Evolutionary conservation across 2,329 filamentous ascomycete genomes (phyloP), one percentile per base, ranked within the genome.

Genomic region (Claviceps purpurea): DNA sequence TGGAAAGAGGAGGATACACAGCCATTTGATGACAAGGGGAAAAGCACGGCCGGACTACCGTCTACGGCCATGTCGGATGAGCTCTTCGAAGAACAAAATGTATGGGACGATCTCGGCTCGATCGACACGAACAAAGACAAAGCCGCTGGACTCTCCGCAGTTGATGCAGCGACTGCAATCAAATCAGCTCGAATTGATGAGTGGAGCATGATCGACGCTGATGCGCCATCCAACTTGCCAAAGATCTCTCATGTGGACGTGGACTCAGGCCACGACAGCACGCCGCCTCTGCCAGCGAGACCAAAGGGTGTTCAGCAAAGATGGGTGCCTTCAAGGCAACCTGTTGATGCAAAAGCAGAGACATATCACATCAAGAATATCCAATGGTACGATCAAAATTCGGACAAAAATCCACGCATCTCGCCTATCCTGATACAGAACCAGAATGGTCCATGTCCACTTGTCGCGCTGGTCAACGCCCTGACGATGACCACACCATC

Each of bases 301-400:
- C 55, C 58, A 14, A 55, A 60, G 18, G 60, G 58, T 37, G 60
- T 59, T 42, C 59, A 61, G 3, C 65, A 64, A 7, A 56, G 58
- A 46, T 70, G 65, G 66, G 59, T 61, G 16, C 69, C 71, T 0
- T 70, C 73, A 1, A 67, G 72, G 38, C 65, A 70, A 1, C 68
- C 70, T 1, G 64, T 71, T 2, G 65, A 71, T n/a, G 70, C 67
- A 46, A 75, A 74, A 58, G 69, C 74, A 0, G 89, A 96, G 66
- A 93, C 89, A 1, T 97, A 98, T 61, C 85, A 89, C 52, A 90
- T 97, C 65, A 94, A 95, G 64, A 89, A 90, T 55, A 84, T 97
- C 56, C 82, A 79, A 55, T 97, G 91, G 90, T 74, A 82, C 54
- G 88, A 96, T 64, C 68, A 73, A 2, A 77, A 64, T 11, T 73